phyloP scores from a whole-genome alignment of 768 basidiomycete genomes.

The Leccinum rimulosum region DNA sequence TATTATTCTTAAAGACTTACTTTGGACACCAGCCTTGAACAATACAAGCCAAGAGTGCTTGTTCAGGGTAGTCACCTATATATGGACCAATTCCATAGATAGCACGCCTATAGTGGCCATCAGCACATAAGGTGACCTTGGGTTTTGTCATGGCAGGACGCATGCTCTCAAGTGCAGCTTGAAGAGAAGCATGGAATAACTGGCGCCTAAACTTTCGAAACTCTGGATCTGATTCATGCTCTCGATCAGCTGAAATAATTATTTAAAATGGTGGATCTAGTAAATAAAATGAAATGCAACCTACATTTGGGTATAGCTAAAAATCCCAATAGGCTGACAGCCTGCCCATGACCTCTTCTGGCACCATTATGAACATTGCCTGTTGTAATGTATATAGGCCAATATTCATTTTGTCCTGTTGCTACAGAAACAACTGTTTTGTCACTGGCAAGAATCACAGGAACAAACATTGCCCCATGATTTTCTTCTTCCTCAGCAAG shows the following conservation, averaged over 20 bases:
- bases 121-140: constrained; percentile 2
- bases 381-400: not conserved
- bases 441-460: not conserved
- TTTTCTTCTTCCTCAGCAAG: not conserved
- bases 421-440: not conserved
- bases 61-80: constrained; percentile 42
- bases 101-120: constrained; percentile 18
- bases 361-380: not conserved
- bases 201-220: not conserved
- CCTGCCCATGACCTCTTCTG: not conserved
- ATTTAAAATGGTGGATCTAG: no score
- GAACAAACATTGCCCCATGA: not conserved
- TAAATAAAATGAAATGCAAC: not conserved
- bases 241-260: not conserved
- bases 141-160: not conserved
- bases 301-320: not conserved
- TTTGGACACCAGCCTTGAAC: constrained; percentile 6
- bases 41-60: constrained; percentile 19
- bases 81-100: constrained; percentile 36
- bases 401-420: not conserved
- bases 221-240: not conserved
- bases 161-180: not conserved
- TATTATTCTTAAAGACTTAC: not conserved
- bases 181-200: not conserved
- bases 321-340: not conserved